phyloP scores from a whole-genome alignment of 1,139 yeast genomes.

The Diutina ranongensis region DNA sequence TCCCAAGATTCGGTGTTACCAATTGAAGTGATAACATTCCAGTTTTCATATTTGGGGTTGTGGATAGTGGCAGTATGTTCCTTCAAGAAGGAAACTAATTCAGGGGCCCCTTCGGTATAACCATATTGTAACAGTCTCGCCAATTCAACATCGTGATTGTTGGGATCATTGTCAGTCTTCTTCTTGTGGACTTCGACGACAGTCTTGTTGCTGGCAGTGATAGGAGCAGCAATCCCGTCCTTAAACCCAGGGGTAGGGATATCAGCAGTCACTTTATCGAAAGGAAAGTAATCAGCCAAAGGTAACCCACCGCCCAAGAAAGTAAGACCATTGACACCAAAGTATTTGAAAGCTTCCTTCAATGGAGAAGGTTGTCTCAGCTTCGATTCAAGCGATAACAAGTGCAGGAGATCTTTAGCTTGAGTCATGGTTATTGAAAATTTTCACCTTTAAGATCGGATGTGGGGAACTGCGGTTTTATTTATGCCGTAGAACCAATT shows the following conservation, averaged over 20 bases:
- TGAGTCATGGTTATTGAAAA: slow-evolving; percentile 7
- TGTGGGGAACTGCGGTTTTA: not conserved
- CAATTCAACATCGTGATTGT: slow-evolving; percentile 53
- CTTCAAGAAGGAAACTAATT: slow-evolving; percentile 51
- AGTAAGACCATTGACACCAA: slow-evolving; percentile 60
- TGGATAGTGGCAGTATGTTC: slow-evolving; percentile 72
- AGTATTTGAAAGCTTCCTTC: slow-evolving; percentile 75
- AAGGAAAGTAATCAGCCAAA: slow-evolving; percentile 81
- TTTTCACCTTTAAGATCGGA: not conserved
- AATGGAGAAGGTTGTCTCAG: slow-evolving; percentile 71
- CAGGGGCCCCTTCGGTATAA: slow-evolving; percentile 66
- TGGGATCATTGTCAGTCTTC: slow-evolving; percentile 22
- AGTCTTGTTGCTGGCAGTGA: slow-evolving; percentile 37
- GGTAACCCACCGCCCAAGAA: slow-evolving; percentile 97
- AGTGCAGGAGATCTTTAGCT: slow-evolving; percentile 63
- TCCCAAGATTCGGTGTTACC: slow-evolving; percentile 93
- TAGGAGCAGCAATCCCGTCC: slow-evolving; percentile 62
- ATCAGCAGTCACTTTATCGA: slow-evolving; percentile 59
- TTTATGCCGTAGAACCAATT: not conserved
- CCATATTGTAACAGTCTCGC: slow-evolving; percentile 90
- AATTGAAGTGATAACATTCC: slow-evolving; percentile 33
- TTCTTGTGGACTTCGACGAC: slow-evolving; percentile 32
- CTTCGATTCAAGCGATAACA: slow-evolving; percentile 68
- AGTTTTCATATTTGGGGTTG: slow-evolving; percentile 52
- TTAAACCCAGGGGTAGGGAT: slow-evolving; percentile 70